A percentile compares a stretch with the other conserved stretches of the same genome.
These are phyloP conservation scores for Lichtheimia hyalospora DNA, from an alignment of 371 early-diverging fungal species.

Conservation along the genomic window DNA sequence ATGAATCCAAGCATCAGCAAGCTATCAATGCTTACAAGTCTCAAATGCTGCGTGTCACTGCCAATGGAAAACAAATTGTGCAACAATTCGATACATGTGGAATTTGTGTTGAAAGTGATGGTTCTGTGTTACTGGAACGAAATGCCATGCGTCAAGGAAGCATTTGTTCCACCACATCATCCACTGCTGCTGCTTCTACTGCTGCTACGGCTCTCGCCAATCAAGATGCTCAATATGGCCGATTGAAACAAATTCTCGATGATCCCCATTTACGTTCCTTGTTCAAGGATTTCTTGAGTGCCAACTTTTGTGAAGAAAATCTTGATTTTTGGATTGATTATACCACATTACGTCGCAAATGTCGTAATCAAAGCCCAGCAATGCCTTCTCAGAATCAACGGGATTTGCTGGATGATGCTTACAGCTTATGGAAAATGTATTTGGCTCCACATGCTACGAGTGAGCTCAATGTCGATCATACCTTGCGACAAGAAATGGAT, in stretches of 20 bases:
- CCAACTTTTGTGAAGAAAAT: constrained; percentile 75
- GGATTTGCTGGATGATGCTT: constrained; percentile 58
- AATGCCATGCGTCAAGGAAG: neutral
- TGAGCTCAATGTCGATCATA: constrained; percentile 64
- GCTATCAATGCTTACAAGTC: constrained; percentile 9
- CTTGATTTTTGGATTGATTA: constrained; percentile 68
- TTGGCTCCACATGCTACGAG: constrained; percentile 52
- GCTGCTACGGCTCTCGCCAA: neutral
- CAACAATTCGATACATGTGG: too few relatives aligned
- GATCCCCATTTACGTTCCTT: constrained; percentile 55
- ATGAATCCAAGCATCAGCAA: constrained; percentile 4
- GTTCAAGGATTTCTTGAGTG: constrained; percentile 66
- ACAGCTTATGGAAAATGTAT: constrained; percentile 61
- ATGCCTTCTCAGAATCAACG: constrained; percentile 29
- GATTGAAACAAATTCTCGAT: constrained; percentile 60
- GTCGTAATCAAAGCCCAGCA: constrained; percentile 40
- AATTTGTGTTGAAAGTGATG: too few relatives aligned
- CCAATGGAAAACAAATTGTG: constrained; percentile 15
- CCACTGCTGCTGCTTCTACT: neutral
- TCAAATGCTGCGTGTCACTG: constrained; percentile 13
- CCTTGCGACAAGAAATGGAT: constrained; percentile 46
- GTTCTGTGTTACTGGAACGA: too few relatives aligned
- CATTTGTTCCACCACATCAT: constrained; percentile 1
- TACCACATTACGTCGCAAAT: constrained; percentile 37
- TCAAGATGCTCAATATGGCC: constrained; percentile 11